Evolutionary conservation across 371 early-diverging fungal genomes (phyloP).

Genomic region (Circinella minor): DNA sequence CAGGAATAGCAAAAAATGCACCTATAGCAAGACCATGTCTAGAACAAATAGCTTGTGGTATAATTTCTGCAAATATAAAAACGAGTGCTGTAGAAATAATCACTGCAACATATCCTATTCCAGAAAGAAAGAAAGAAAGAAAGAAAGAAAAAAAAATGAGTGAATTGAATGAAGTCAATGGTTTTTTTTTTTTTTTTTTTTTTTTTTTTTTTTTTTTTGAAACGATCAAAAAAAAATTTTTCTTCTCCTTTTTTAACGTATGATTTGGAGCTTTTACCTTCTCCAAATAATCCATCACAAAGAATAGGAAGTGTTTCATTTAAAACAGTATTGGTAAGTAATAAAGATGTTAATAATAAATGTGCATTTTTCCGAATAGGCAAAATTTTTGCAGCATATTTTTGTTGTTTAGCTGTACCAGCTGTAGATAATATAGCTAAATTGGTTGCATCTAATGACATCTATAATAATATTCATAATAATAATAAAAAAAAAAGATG

Average conservation of each 20-base stretch:
- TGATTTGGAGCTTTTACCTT: conserved; percentile 31
- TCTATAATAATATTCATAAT: conserved; percentile 34
- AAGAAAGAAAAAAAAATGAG: not conserved
- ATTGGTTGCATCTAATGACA: conserved; percentile 73
- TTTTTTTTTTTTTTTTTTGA: not conserved
- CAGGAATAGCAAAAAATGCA: conserved; percentile 78
- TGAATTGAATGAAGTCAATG: no score
- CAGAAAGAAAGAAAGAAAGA: not conserved
- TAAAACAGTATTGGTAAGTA: conserved; percentile 80
- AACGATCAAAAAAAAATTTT: no score
- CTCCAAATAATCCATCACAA: conserved; percentile 62
- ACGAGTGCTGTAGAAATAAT: conserved; percentile 77
- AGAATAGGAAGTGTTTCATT: conserved; percentile 89
- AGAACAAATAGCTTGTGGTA: conserved; percentile 86
- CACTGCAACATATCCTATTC: conserved; percentile 70
- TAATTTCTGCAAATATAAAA: conserved; percentile 87
- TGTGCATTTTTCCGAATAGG: conserved; percentile 73
- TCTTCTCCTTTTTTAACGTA: no score
- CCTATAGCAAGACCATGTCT: conserved; percentile 82
- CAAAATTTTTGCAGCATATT: conserved; percentile 64
- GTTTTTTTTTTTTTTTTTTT: no score
- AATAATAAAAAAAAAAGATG: no score
- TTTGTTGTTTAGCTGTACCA: conserved; percentile 64
- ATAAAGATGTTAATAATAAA: conserved; percentile 75
- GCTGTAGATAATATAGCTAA: conserved; percentile 63